A percentile compares a stretch with the other conserved stretches of the same genome.
Conservation (phyloP, 1,284 basidiomycete species). For the Hemileia vastatrix region DNA sequence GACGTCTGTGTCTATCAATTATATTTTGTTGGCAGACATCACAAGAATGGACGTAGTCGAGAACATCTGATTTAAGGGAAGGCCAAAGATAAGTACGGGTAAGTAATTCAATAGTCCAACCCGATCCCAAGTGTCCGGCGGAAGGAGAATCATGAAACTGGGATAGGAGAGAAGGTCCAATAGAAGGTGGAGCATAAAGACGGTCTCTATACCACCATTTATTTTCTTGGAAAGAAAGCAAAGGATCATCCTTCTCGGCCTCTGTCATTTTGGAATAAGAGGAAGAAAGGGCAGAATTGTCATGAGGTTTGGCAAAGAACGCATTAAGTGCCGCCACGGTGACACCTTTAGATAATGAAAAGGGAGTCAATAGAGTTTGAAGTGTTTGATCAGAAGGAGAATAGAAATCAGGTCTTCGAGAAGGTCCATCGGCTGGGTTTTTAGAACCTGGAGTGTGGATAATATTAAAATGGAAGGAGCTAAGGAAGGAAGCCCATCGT, state of each 20-base stretch:
- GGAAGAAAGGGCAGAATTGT: no score
- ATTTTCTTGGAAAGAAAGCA: background rate
- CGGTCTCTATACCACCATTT: background rate
- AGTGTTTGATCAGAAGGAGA: no score
- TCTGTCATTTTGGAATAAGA: no score
- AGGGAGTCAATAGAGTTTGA: no score
- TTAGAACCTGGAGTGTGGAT: background rate
- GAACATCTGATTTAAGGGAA: background rate
- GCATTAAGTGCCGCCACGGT: no score
- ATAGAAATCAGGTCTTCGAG: background rate
- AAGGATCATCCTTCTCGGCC: no score
- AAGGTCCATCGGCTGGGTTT: constrained; percentile 3
- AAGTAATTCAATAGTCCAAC: background rate
- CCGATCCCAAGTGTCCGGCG: background rate
- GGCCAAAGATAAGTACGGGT: constrained; percentile 1
- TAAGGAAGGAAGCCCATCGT: background rate
- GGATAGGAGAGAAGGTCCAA: background rate
- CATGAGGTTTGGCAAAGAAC: no score
- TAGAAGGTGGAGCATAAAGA: background rate
- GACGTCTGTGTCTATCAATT: constrained; percentile 36
- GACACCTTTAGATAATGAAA: no score
- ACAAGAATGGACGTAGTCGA: background rate
- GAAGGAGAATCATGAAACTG: background rate
- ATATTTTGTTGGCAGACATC: constrained; percentile 4
- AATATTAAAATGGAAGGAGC: background rate